Percentiles rank a stretch among this genome's conserved stretches.
Evolutionary conservation across 306 rosid species (phyloP).

Genomic region (Amphicarpaea edgeworthii): DNA sequence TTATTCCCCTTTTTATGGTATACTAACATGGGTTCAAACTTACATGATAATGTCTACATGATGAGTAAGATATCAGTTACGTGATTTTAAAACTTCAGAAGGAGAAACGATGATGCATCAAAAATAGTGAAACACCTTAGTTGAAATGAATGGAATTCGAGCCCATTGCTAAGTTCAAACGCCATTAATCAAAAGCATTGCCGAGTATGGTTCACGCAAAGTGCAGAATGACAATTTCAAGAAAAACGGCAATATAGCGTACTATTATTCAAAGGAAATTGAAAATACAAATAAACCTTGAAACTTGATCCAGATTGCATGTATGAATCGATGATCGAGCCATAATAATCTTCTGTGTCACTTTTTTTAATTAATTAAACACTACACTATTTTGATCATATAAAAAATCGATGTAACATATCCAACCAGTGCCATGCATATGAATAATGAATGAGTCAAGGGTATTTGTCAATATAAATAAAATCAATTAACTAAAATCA

Average conservation of each 20-base stretch:
- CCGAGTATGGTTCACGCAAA: conserved; percentile 30
- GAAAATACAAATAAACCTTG: conserved; percentile 19
- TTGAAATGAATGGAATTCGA: too few species aligned
- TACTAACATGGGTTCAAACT: conserved; percentile 1
- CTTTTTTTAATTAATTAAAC: too few species aligned
- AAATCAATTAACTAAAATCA: neutral
- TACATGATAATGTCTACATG: neutral
- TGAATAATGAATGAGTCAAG: neutral
- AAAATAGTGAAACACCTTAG: neutral
- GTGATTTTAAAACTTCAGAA: neutral
- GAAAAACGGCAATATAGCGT: conserved; percentile 6
- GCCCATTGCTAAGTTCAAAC: neutral
- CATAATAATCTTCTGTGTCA: neutral
- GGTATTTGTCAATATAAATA: neutral
- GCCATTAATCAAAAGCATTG: neutral
- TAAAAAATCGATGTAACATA: neutral
- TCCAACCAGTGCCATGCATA: neutral
- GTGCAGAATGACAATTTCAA: conserved; percentile 40
- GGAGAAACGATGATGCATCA: neutral
- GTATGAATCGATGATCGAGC: conserved; percentile 7
- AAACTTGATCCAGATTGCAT: conserved; percentile 38
- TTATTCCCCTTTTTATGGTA: neutral
- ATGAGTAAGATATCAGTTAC: neutral
- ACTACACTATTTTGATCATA: too few species aligned
- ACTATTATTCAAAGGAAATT: neutral